These are phyloP conservation scores for Penicillium sp. DNA, from an alignment of 2,329 filamentous ascomycete species.

Conservation along the genomic window DNA sequence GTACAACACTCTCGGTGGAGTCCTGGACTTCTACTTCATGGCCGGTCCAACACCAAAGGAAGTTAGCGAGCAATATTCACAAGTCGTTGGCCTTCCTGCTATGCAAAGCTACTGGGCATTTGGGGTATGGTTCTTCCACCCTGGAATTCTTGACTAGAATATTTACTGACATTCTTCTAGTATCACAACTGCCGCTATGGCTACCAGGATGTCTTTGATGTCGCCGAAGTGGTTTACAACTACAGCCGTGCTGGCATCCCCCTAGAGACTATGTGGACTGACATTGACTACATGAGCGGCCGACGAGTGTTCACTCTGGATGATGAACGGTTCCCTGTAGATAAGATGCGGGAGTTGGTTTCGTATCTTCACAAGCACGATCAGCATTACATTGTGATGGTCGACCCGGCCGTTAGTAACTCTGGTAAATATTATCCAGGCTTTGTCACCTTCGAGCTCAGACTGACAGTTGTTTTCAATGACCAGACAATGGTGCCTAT, in stretches of 20 bases:
- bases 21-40: slow-evolving; percentile 70
- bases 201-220: slow-evolving; percentile 52
- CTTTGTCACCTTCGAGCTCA: not conserved
- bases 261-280: slow-evolving; percentile 49
- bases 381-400: slow-evolving; percentile 74
- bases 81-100: slow-evolving; percentile 56
- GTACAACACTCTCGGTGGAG: slow-evolving; percentile 75
- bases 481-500: slow-evolving; percentile 55
- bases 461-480: not conserved
- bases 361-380: slow-evolving; percentile 64
- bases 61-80: slow-evolving; percentile 59
- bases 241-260: slow-evolving; percentile 45
- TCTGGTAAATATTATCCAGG: slow-evolving; percentile 27
- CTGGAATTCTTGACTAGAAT: not conserved
- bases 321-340: slow-evolving; percentile 38
- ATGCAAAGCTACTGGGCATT: slow-evolving; percentile 67
- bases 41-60: slow-evolving; percentile 59
- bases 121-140: slow-evolving; percentile 44
- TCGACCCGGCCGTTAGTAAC: slow-evolving; percentile 57
- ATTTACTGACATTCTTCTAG: slow-evolving; percentile 15
- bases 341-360: slow-evolving; percentile 62
- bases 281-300: slow-evolving; percentile 45
- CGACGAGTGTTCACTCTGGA: slow-evolving; percentile 43
- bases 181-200: slow-evolving; percentile 65
- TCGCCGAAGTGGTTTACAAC: slow-evolving; percentile 47